Percentiles rank a stretch among this genome's conserved stretches.
These are phyloP conservation scores for Podospora didyma DNA, from an alignment of 495 filamentous ascomycete genomes.

Conservation along the genomic window DNA sequence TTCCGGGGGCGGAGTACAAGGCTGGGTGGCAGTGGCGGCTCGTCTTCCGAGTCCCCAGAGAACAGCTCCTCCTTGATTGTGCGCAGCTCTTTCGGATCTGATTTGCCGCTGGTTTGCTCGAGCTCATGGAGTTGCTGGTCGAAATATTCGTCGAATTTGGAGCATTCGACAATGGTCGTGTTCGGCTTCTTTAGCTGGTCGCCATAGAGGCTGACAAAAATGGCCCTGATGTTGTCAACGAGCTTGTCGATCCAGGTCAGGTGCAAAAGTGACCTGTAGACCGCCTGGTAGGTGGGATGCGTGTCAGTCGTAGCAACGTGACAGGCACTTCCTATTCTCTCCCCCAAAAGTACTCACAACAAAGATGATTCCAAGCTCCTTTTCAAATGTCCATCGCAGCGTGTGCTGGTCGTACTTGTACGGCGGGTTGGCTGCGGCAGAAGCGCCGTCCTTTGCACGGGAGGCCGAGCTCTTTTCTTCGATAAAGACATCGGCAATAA, in stretches of 20 bases:
- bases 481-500: conserved; percentile 95
- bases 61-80: conserved; percentile 39
- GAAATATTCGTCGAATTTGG: conserved; percentile 87
- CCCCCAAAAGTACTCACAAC: conserved; percentile 59
- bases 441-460: conserved; percentile 52
- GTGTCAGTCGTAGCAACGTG: conserved; percentile 5
- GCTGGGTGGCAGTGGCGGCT: conserved; percentile 42
- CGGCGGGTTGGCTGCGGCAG: conserved; percentile 57
- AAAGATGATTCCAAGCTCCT: conserved; percentile 92
- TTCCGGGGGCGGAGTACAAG: conserved; percentile 26
- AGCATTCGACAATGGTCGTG: conserved; percentile 67
- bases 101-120: conserved; percentile 48
- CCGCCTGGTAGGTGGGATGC: conserved; percentile 59
- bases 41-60: conserved; percentile 32
- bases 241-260: conserved; percentile 97
- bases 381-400: conserved; percentile 85
- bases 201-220: conserved; percentile 85
- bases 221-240: conserved; percentile 83
- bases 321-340: not conserved
- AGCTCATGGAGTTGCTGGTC: conserved; percentile 86
- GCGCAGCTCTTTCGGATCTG: conserved; percentile 25
- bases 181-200: conserved; percentile 80
- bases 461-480: conserved; percentile 73
- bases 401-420: conserved; percentile 95
- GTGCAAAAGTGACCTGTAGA: conserved; percentile 92